Evolutionary conservation across 225 moss, liverwort and hornwort genomes (phyloP).

Genomic region (Ulota crispa): DNA sequence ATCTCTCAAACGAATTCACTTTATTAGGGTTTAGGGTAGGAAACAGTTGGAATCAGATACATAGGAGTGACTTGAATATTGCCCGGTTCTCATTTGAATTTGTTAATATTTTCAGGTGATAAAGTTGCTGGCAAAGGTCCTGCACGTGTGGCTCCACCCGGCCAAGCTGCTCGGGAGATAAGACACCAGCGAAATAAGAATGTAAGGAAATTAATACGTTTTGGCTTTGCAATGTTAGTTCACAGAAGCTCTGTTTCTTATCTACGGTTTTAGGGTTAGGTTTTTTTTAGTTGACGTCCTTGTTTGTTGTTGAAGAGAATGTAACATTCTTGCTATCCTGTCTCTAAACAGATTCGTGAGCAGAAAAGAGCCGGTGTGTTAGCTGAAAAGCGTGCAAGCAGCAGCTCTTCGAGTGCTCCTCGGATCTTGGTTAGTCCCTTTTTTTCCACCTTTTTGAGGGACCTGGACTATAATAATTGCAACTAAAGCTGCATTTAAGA

Average conservation of each 20-base stretch:
- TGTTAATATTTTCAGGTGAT: slow-evolving; percentile 35
- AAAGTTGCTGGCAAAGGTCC: slow-evolving; percentile 51
- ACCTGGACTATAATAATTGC: neutral
- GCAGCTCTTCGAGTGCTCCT: slow-evolving; percentile 66
- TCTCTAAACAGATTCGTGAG: slow-evolving; percentile 73
- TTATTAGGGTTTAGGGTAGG: too few relatives aligned
- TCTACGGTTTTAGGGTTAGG: neutral
- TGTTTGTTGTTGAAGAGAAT: neutral
- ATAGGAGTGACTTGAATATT: neutral
- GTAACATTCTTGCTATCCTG: neutral
- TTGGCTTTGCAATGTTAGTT: neutral
- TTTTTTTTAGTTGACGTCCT: neutral
- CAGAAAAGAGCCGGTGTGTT: slow-evolving; percentile 79
- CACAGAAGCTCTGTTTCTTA: neutral
- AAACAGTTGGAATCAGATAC: neutral
- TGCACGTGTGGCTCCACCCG: slow-evolving; percentile 50
- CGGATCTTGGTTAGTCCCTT: slow-evolving; percentile 65
- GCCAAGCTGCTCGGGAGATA: slow-evolving; percentile 77
- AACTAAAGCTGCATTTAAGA: neutral
- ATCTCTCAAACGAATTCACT: neutral
- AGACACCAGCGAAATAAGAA: slow-evolving; percentile 87
- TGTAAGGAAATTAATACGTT: slow-evolving; percentile 33
- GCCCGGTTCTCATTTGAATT: slow-evolving; percentile 12
- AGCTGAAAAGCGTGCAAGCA: slow-evolving; percentile 89
- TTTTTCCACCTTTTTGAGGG: neutral